Evolutionary conservation across 148 eudicot genomes (phyloP), one percentile per base, ranked within the genome.

Genomic region (Oxyria digyna): DNA sequence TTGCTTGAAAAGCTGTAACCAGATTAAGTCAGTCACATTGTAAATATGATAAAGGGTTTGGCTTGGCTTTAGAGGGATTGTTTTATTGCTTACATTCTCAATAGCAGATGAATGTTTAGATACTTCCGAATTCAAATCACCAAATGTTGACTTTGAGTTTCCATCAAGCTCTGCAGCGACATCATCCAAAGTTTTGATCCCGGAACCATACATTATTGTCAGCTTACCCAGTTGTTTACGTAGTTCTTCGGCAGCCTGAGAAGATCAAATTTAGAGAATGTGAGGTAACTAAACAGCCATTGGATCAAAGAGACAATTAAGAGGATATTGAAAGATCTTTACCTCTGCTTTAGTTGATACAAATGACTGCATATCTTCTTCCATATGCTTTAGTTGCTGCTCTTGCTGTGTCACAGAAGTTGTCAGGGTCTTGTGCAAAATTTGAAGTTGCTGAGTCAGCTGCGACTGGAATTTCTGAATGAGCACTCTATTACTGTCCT

Each of bases 281-380:
- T 38, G 41, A 43, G 17, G 3, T 40, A 24, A 29, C 21, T 29
- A 18, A 29, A 10, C 45, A 11, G 59, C 15, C 42, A 74, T 12
- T n/a, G 69, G 9, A 35, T 65, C 69, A 66, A 38, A 41, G 24
- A 37, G 37, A 0, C 4, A 0, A 13, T 6, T 18, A 38, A 41
- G 24, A 37, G 37, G 0, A 14, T 4, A 13, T 6, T 18, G n/a
- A 37, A 41, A 38, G 7, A 20, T 35, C 9, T 20, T 66, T 66
- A 50, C 99, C 94, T 88, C 87, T 72, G 88, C 78, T 82, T 95
- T 95, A n/a, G 88, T 91, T 55, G 93, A 87, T 64, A 95, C 93
- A 83, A 95, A 95, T 42, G 89, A 85, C 72, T 95, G 89, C 97
- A 95, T 91, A 72, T 95, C 96, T 74, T 91, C 97, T 85, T 91